Evolutionary conservation across 805 yeast species (phyloP).

Genomic region (Schwanniomyces polymorphus): DNA sequence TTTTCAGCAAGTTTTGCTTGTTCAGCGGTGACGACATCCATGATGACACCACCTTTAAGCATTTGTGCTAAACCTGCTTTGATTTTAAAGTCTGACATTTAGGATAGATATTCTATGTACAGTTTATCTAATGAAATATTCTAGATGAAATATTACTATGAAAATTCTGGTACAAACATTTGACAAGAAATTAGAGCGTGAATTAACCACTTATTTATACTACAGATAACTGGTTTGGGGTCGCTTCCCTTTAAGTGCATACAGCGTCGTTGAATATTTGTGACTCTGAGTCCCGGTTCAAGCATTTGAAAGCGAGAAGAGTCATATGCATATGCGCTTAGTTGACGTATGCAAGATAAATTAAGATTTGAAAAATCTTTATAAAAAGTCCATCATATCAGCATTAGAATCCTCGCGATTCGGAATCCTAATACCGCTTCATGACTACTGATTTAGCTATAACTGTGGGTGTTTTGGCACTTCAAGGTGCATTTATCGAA

Average conservation of each 20-base stretch:
- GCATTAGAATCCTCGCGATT: not conserved
- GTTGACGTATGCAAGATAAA: not conserved
- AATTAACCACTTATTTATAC: not conserved
- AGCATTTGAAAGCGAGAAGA: not conserved
- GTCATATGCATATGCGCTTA: not conserved
- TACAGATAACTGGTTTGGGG: not conserved
- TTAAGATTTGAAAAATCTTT: not conserved
- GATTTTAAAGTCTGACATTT: constrained; percentile 45
- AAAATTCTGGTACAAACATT: not conserved
- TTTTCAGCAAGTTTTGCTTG: constrained; percentile 78
- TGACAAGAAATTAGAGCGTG: not conserved
- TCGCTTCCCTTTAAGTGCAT: not conserved
- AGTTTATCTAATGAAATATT: not conserved
- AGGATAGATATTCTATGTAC: not conserved
- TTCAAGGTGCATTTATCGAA: constrained; percentile 79
- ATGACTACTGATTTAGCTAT: constrained; percentile 14
- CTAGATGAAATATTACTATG: not conserved
- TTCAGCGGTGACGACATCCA: constrained; percentile 77
- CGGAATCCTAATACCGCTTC: not conserved
- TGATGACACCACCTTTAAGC: constrained; percentile 77
- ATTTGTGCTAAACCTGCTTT: constrained; percentile 84
- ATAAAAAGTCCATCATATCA: not conserved
- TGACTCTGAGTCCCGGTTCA: not conserved
- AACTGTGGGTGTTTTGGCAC: constrained; percentile 67
- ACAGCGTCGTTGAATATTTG: not conserved